Base-by-base conservation (phyloP, 1,284 basidiomycete species). In the Exobasidium rhododendri region DNA sequence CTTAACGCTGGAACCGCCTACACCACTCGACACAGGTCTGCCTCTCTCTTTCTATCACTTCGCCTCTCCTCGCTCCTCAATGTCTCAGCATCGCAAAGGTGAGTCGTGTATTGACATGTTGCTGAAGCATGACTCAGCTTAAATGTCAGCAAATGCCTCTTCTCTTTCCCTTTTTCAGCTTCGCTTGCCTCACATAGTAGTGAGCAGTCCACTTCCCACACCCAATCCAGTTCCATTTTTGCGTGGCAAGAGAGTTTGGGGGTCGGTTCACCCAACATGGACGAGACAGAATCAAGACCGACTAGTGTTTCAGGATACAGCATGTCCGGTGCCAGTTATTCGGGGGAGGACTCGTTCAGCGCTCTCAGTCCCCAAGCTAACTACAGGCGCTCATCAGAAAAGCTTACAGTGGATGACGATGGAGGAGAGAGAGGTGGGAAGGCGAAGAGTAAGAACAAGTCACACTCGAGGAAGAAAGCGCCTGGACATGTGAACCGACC, bases 401-500 rank as follows among this genome's bases (percentile, higher is more conserved):
- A 17, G 13, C n/a, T 14, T 13, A 50, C 20, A 5, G n/a, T n/a
- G n/a, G n/a, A n/a, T n/a, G n/a, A n/a, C n/a, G n/a, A n/a, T n/a
- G n/a, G n/a, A n/a, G n/a, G n/a, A n/a, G n/a, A n/a, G n/a, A n/a
- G n/a, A n/a, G n/a, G n/a, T n/a, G n/a, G n/a, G n/a, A n/a, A n/a
- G n/a, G 13, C 4, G 28, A 26, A 2, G 2, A 13, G 5, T 31
- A 55, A 32, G n/a, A 59, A 60, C 14, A 60, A 65, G 0, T 73
- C 75, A n/a, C 77, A 77, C 56, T 59, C 69, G 20, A 68, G 69
- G 14, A 73, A 70, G 54, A 71, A 59, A 22, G 58, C 60, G 0
- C 64, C 69, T 1, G 83, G 83, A 26, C 89, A 94, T 80, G 91
- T 94, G 78, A 91, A 92, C 52, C 87, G 92, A 32, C 92, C 92